Evolutionary conservation across 2,329 filamentous ascomycete genomes (phyloP).

Genomic region (Penicillium sp.): DNA sequence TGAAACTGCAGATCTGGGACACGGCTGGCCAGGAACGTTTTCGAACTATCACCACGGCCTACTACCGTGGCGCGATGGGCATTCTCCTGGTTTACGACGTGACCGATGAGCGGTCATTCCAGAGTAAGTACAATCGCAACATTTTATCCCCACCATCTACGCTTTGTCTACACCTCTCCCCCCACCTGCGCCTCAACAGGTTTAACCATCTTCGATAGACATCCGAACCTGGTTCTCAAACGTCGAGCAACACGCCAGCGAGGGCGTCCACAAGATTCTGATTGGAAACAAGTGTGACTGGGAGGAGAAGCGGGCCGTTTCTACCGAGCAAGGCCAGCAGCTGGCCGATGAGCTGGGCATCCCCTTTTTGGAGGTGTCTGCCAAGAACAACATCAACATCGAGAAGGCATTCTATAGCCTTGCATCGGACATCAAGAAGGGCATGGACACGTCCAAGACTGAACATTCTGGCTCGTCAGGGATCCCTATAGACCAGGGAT

Average conservation of each 20-base stretch:
- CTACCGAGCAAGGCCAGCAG: slow-evolving; percentile 87
- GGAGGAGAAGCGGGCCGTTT: slow-evolving; percentile 97
- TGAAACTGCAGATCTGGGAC: slow-evolving; percentile 99
- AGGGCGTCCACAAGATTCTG: slow-evolving; percentile 99
- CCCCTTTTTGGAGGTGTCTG: slow-evolving; percentile 96
- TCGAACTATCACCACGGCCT: slow-evolving; percentile 97
- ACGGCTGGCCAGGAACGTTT: slow-evolving; percentile 98
- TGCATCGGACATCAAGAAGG: slow-evolving; percentile 96
- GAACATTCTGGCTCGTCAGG: slow-evolving; percentile 63
- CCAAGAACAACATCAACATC: slow-evolving; percentile 99
- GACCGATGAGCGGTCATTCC: slow-evolving; percentile 92
- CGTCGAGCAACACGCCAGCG: slow-evolving; percentile 95
- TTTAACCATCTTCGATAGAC: slow-evolving; percentile 58
- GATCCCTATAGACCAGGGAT: slow-evolving; percentile 69
- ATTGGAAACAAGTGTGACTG: slow-evolving; percentile 99
- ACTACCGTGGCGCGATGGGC: slow-evolving; percentile 98
- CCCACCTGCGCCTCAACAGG: neutral
- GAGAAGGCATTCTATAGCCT: slow-evolving; percentile 98
- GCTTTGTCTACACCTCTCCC: neutral
- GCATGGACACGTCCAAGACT: slow-evolving; percentile 86
- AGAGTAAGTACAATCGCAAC: slow-evolving; percentile 66
- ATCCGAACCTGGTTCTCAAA: slow-evolving; percentile 99
- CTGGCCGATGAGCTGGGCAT: slow-evolving; percentile 95
- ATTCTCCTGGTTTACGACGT: slow-evolving; percentile 98
- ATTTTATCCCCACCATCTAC: neutral